Conservation (phyloP, 441 rosid species). For the Populus tomentosa region DNA sequence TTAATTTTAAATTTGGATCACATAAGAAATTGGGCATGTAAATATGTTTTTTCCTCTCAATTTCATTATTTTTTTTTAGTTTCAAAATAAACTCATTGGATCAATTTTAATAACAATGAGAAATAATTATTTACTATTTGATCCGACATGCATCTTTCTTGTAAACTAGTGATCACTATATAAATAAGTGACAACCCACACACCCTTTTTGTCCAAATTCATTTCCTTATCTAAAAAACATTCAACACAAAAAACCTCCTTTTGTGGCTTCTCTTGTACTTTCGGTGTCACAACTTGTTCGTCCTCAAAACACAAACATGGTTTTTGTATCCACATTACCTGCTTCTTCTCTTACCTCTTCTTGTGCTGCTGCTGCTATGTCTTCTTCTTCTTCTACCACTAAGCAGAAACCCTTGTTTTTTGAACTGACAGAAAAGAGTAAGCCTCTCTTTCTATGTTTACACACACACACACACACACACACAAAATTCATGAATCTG, state of each 20-base stretch:
- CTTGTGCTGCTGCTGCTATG: not conserved
- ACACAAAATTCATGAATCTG: not conserved
- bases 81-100: no score
- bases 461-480: no score
- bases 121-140: no score
- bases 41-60: no score
- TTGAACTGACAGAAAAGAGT: not conserved
- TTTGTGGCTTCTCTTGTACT: constrained; percentile 12
- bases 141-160: no score
- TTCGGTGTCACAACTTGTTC: not conserved
- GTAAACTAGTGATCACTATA: no score
- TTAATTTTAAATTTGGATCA: no score
- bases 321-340: not conserved
- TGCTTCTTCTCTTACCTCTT: not conserved
- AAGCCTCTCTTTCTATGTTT: not conserved
- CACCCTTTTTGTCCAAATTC: not conserved
- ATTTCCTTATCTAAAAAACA: no score
- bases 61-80: no score
- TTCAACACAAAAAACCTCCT: not conserved
- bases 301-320: constrained; percentile 4
- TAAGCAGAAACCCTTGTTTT: not conserved
- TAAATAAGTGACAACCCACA: not conserved
- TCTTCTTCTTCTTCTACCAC: not conserved
- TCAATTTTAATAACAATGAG: no score
- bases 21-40: no score